Percentiles rank a stretch among this genome's conserved stretches.
phyloP scores from a whole-genome alignment of 306 rosid species.

The Acacia confusa region DNA sequence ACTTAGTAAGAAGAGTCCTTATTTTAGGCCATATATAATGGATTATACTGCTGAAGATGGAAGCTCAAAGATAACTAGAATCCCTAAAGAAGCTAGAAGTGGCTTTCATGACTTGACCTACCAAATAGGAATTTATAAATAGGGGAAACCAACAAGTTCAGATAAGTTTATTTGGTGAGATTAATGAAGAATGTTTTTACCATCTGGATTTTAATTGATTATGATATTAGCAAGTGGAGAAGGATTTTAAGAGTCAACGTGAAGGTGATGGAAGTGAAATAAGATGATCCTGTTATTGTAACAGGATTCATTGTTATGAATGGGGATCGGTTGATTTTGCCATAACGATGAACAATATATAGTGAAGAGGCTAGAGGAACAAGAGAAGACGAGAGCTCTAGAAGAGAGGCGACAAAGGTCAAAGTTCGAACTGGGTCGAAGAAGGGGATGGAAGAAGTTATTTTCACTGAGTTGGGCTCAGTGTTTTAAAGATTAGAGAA shows the following conservation, averaged over 20 bases:
- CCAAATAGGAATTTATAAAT: conserved; percentile 13
- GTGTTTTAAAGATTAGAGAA: too few species aligned
- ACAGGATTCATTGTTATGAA: neutral
- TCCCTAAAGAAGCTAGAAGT: neutral
- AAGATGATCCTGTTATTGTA: neutral
- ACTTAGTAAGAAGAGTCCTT: neutral
- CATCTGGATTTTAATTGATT: conserved; percentile 14
- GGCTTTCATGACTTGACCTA: neutral
- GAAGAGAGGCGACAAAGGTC: too few species aligned
- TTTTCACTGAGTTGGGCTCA: too few species aligned
- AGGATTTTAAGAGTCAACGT: conserved; percentile 8
- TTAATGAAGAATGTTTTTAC: conserved; percentile 9
- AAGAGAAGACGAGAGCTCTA: too few species aligned
- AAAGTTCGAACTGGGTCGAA: too few species aligned
- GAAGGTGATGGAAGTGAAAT: conserved; percentile 11
- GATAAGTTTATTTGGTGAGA: conserved; percentile 14
- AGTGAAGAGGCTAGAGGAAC: too few species aligned
- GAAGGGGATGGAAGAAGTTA: too few species aligned
- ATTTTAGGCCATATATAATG: conserved; percentile 17
- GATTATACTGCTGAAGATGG: neutral
- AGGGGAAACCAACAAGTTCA: neutral
- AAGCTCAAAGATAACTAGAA: neutral
- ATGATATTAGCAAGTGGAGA: neutral
- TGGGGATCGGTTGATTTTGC: neutral
- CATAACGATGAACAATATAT: too few species aligned